Percentiles rank a stretch among this genome's conserved stretches.
Evolutionary conservation across 352 stramenopile genomes (phyloP).

Genomic region (Elongisporangium senticosum): DNA sequence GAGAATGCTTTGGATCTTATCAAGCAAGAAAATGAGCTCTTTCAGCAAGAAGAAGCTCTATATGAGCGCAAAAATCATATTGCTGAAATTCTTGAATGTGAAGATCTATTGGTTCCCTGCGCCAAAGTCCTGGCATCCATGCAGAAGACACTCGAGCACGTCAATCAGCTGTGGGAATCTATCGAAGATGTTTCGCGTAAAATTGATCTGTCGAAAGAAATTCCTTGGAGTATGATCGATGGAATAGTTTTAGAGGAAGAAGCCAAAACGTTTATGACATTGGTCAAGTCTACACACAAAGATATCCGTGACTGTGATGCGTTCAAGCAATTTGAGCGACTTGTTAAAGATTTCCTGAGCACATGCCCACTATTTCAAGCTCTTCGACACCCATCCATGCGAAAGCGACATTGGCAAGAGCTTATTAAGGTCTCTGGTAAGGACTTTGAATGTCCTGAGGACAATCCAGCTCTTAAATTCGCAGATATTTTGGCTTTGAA

Average conservation of each 20-base stretch:
- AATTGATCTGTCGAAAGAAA: slow-evolving; percentile 80
- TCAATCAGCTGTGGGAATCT: slow-evolving; percentile 83
- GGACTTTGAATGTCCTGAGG: slow-evolving; percentile 54
- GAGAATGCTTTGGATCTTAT: slow-evolving; percentile 37
- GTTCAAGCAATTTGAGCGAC: slow-evolving; percentile 83
- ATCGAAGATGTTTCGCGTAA: slow-evolving; percentile 85
- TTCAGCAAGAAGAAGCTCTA: slow-evolving; percentile 26
- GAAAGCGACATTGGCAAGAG: slow-evolving; percentile 66
- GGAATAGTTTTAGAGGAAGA: slow-evolving; percentile 91
- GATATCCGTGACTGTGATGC: slow-evolving; percentile 87
- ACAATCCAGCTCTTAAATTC: slow-evolving; percentile 66
- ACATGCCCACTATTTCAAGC: slow-evolving; percentile 79
- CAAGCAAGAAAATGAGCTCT: slow-evolving; percentile 22
- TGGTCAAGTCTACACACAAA: slow-evolving; percentile 89
- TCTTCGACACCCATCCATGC: slow-evolving; percentile 70
- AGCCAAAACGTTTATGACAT: slow-evolving; percentile 77
- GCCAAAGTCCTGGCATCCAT: slow-evolving; percentile 67
- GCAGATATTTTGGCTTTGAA: slow-evolving; percentile 78
- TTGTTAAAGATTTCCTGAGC: slow-evolving; percentile 72
- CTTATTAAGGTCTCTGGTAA: slow-evolving; percentile 56
- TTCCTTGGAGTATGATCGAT: slow-evolving; percentile 91
- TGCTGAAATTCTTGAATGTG: slow-evolving; percentile 91
- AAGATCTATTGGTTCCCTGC: slow-evolving; percentile 83
- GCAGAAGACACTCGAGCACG: slow-evolving; percentile 68
- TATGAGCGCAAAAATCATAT: slow-evolving; percentile 81